phyloP scores from a whole-genome alignment of 495 filamentous ascomycete species.

The Aspergillus carlsbadensis region DNA sequence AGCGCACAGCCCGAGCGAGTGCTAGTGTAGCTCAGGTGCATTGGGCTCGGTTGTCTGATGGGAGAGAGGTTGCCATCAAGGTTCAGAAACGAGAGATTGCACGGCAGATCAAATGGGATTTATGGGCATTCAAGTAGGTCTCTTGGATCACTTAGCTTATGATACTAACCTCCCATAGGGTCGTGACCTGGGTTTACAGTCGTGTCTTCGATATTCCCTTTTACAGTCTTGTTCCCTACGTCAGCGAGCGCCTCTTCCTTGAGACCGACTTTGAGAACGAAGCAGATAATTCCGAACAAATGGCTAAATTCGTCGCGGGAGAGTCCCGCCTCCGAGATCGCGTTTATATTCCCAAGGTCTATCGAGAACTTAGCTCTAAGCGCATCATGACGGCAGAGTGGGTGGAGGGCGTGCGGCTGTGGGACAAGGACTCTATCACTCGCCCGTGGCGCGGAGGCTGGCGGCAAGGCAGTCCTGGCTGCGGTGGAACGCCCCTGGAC shows the following conservation, averaged over 20 bases:
- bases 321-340: conserved; percentile 74
- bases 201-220: conserved; percentile 84
- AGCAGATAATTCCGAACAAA: conserved; percentile 80
- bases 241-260: conserved; percentile 78
- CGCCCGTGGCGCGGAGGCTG: conserved; percentile 73
- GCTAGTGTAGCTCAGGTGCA: conserved; percentile 96
- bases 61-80: conserved; percentile 89
- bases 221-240: conserved; percentile 84
- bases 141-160: not conserved
- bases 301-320: conserved; percentile 71
- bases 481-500: conserved; percentile 65
- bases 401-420: conserved; percentile 90
- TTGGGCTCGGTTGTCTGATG: conserved; percentile 82
- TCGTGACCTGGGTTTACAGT: conserved; percentile 73
- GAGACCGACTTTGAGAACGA: conserved; percentile 96
- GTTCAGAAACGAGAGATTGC: conserved; percentile 94
- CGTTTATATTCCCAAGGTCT: conserved; percentile 86
- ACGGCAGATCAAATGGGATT: conserved; percentile 85
- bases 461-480: conserved; percentile 73
- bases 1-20: conserved; percentile 79
- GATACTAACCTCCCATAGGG: conserved; percentile 40
- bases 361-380: conserved; percentile 75
- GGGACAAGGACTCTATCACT: conserved; percentile 80
- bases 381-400: conserved; percentile 94
- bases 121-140: conserved; percentile 89